A percentile compares a stretch with the other conserved stretches of the same genome.
Conservation (phyloP, 2,329 filamentous ascomycete genomes). For the Dothideomycetes sp. region DNA sequence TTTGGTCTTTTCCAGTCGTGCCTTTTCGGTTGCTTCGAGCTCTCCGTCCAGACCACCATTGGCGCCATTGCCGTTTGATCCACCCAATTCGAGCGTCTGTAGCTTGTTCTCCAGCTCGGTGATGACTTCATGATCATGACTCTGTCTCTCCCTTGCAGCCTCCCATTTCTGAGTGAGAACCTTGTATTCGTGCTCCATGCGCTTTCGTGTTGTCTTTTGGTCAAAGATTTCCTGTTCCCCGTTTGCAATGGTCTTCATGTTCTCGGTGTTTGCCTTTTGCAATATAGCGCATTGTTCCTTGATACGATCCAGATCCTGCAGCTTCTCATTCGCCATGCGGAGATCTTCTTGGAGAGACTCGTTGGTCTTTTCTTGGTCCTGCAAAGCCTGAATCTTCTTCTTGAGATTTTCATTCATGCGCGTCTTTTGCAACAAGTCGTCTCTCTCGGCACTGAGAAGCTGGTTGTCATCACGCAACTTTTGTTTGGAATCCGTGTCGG, state of each 20-base stretch:
- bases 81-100: slow-evolving; percentile 32
- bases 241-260: slow-evolving; percentile 40
- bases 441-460: slow-evolving; percentile 39
- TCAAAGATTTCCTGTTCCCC: slow-evolving; percentile 45
- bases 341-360: slow-evolving; percentile 37
- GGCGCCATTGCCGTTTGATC: slow-evolving; percentile 10
- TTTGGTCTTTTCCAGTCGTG: slow-evolving; percentile 16
- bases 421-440: slow-evolving; percentile 40
- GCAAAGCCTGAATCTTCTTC: slow-evolving; percentile 44
- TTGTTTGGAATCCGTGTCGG: slow-evolving; percentile 36
- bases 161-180: slow-evolving; percentile 39
- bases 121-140: slow-evolving; percentile 39
- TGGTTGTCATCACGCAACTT: slow-evolving; percentile 44
- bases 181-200: slow-evolving; percentile 40
- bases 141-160: slow-evolving; percentile 38
- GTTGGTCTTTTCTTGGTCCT: slow-evolving; percentile 38
- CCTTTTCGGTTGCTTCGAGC: slow-evolving; percentile 26
- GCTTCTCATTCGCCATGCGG: slow-evolving; percentile 34
- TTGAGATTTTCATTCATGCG: slow-evolving; percentile 45
- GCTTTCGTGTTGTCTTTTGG: slow-evolving; percentile 38
- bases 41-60: slow-evolving; percentile 32
- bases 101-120: slow-evolving; percentile 39
- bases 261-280: slow-evolving; percentile 44
- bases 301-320: slow-evolving; percentile 36
- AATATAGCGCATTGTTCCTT: slow-evolving; percentile 36